Percentiles rank a stretch among this genome's conserved stretches.
Evolutionary conservation across 2,329 filamentous ascomycete genomes (phyloP).

Genomic region (Venturia pyrina): DNA sequence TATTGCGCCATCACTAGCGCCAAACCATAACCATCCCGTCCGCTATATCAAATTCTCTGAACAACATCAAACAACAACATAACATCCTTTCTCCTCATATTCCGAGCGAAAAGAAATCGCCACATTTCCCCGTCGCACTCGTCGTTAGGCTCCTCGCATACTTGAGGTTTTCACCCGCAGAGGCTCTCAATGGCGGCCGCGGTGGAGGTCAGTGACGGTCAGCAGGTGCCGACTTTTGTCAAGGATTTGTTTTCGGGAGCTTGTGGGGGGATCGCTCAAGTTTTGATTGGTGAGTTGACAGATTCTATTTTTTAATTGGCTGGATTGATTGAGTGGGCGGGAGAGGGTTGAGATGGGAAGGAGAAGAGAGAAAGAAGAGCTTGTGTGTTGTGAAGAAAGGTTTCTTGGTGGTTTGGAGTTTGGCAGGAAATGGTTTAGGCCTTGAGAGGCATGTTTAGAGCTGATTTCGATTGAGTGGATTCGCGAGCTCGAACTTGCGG

Average conservation of each 20-base stretch:
- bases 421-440: no score
- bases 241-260: conserved; percentile 92
- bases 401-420: no score
- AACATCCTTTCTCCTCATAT: no score
- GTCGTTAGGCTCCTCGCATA: neutral
- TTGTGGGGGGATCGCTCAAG: conserved; percentile 85
- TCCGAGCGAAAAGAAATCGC: no score
- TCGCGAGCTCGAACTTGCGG: no score
- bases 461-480: no score
- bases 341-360: neutral
- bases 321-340: neutral
- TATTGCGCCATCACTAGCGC: conserved; percentile 1
- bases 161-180: neutral
- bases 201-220: neutral
- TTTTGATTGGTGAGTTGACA: conserved; percentile 68
- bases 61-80: no score
- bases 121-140: neutral
- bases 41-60: neutral
- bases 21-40: neutral
- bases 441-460: no score
- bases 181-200: neutral
- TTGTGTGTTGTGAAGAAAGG: no score
- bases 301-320: neutral
- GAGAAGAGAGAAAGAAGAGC: neutral
- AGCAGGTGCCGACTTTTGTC: conserved; percentile 30